Conservation (phyloP, 2,329 filamentous ascomycete species). For the Sporothrix pseudoabietina region DNA sequence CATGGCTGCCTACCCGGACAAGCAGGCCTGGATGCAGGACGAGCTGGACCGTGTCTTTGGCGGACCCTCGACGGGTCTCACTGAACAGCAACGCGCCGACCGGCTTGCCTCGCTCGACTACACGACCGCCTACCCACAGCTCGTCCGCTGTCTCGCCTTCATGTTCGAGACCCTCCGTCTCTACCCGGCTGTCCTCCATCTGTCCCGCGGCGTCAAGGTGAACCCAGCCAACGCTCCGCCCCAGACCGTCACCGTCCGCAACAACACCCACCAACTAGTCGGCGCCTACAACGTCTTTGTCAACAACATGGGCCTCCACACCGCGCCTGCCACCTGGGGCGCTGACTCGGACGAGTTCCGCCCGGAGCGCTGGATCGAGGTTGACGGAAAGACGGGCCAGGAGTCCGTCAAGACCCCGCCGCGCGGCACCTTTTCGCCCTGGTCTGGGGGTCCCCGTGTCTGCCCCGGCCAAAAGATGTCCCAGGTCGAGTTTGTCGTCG, state of each 20-base stretch:
- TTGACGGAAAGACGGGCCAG: constrained; percentile 28
- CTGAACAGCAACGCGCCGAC: not conserved
- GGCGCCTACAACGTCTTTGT: constrained; percentile 43
- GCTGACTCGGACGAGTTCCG: constrained; percentile 43
- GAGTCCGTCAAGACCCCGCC: constrained; percentile 36
- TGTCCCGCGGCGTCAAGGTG: constrained; percentile 40
- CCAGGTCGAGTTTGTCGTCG: constrained; percentile 57
- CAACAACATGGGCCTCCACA: constrained; percentile 42
- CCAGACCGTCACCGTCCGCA: constrained; percentile 40
- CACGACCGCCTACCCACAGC: constrained; percentile 46
- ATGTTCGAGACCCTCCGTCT: constrained; percentile 51
- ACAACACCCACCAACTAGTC: constrained; percentile 41
- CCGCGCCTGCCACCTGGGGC: constrained; percentile 38
- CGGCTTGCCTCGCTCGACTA: constrained; percentile 42
- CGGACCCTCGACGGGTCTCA: constrained; percentile 44
- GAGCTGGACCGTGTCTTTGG: constrained; percentile 47
- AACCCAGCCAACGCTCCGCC: constrained; percentile 22
- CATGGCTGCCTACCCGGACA: constrained; percentile 42
- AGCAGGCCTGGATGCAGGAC: constrained; percentile 31
- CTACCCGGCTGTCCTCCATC: constrained; percentile 45
- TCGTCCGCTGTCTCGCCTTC: constrained; percentile 50
- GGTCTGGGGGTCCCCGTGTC: constrained; percentile 52
- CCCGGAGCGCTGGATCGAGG: constrained; percentile 46
- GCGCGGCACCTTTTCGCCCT: constrained; percentile 50
- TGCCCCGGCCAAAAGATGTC: constrained; percentile 59